A percentile compares a stretch with the other conserved stretches of the same genome.
Conservation (phyloP, 257 asterid species). For the Rhazya stricta region DNA sequence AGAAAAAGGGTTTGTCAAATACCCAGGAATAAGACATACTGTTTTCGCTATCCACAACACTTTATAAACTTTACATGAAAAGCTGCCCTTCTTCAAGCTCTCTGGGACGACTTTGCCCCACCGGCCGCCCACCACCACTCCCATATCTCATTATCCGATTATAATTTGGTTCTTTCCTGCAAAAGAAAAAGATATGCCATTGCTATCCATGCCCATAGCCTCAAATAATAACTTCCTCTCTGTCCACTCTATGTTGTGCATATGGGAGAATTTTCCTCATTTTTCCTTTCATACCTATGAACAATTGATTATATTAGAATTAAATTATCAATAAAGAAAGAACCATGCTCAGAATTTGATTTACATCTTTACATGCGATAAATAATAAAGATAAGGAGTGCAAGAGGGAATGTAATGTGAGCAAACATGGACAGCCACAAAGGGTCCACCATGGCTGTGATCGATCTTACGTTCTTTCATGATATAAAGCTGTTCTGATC, state of each 20-base stretch:
- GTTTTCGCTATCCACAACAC: conserved; percentile 7
- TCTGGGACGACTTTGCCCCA: not conserved
- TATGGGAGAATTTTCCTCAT: not conserved
- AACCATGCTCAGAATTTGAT: too few species aligned
- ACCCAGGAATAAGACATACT: conserved; percentile 6
- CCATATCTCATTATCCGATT: not conserved
- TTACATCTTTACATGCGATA: too few species aligned
- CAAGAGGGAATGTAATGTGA: too few species aligned
- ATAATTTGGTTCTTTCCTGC: not conserved
- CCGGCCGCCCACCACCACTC: not conserved
- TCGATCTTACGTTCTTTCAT: not conserved
- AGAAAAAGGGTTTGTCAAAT: conserved; percentile 4
- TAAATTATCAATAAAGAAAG: too few species aligned
- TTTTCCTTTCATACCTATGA: not conserved
- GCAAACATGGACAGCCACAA: too few species aligned
- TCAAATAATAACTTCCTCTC: not conserved
- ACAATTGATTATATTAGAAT: too few species aligned
- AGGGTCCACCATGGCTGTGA: not conserved
- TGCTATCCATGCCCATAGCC: not conserved
- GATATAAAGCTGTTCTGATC: not conserved
- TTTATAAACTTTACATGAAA: conserved; percentile 6
- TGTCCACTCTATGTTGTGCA: not conserved
- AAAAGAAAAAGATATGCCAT: not conserved
- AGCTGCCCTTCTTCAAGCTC: not conserved
- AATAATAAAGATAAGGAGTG: too few species aligned